A percentile compares a stretch with the other conserved stretches of the same genome.
Evolutionary conservation across 2,329 filamentous ascomycete species (phyloP).

Genomic region (Aspergillus latus): DNA sequence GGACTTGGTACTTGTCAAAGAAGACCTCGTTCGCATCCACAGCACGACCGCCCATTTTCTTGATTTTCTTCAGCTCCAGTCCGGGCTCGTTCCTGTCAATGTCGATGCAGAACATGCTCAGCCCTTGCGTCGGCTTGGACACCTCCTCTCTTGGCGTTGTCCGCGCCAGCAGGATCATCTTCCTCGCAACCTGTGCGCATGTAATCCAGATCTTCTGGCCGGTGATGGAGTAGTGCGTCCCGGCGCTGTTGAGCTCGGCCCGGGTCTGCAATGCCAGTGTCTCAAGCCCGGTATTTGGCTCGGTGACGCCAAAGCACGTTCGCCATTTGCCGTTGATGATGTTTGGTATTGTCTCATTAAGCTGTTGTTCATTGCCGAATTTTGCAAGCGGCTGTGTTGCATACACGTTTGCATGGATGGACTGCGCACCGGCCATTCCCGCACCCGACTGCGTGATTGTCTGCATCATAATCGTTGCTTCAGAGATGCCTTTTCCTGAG

Average conservation of each 20-base stretch:
- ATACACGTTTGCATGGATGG: conserved; percentile 57
- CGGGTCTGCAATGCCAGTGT: conserved; percentile 69
- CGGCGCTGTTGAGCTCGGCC: conserved; percentile 55
- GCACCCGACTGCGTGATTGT: conserved; percentile 73
- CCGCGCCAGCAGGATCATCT: conserved; percentile 79
- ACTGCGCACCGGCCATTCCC: conserved; percentile 68
- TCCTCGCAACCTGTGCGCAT: conserved; percentile 75
- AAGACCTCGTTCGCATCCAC: conserved; percentile 87
- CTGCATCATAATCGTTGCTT: conserved; percentile 86
- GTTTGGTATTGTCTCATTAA: conserved; percentile 63
- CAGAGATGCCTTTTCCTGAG: conserved; percentile 57
- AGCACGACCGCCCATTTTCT: conserved; percentile 81
- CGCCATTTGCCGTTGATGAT: conserved; percentile 71
- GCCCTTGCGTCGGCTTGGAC: conserved; percentile 68
- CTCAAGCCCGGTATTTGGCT: conserved; percentile 76
- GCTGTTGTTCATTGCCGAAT: conserved; percentile 67
- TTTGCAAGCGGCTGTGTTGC: conserved; percentile 69
- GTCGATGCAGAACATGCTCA: conserved; percentile 79
- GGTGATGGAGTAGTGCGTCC: conserved; percentile 63
- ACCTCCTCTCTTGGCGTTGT: conserved; percentile 70
- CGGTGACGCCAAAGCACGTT: conserved; percentile 79
- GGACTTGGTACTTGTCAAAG: conserved; percentile 74
- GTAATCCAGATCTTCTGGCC: conserved; percentile 92
- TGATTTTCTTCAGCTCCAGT: conserved; percentile 69
- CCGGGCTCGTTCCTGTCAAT: conserved; percentile 62